Evolutionary conservation across 2,329 filamentous ascomycete genomes (phyloP).

Genomic region (Raffaelea arxii): DNA sequence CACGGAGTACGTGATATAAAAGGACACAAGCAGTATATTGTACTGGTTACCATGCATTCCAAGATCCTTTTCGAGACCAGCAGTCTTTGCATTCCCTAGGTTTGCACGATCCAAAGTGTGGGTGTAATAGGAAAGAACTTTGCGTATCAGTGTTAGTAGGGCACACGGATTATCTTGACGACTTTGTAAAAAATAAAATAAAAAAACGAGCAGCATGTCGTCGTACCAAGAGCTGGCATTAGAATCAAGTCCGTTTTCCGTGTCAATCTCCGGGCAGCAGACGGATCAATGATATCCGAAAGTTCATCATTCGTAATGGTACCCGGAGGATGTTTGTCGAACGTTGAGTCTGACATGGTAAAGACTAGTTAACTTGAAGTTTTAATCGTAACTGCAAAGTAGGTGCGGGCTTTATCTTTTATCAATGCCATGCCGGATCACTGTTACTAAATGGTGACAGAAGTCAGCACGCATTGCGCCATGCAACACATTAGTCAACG

Average conservation of each 20-base stretch:
- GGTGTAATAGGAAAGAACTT: not conserved
- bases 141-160: not conserved
- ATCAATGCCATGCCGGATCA: no score
- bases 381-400: no score
- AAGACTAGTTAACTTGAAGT: no score
- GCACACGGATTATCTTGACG: no score
- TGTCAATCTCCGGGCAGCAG: not conserved
- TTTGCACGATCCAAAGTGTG: not conserved
- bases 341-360: not conserved
- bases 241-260: not conserved
- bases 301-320: not conserved
- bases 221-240: not conserved
- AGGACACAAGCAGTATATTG: not conserved
- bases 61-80: constrained; percentile 6
- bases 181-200: no score
- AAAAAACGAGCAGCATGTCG: no score
- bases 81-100: constrained; percentile 12
- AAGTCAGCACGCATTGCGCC: not conserved
- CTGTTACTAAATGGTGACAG: no score
- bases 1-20: not conserved
- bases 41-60: constrained; percentile 4
- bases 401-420: no score
- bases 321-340: not conserved
- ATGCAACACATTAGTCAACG: not conserved
- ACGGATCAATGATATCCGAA: not conserved